phyloP scores from a whole-genome alignment of 139 green algal genomes.

The Volvox africanus region DNA sequence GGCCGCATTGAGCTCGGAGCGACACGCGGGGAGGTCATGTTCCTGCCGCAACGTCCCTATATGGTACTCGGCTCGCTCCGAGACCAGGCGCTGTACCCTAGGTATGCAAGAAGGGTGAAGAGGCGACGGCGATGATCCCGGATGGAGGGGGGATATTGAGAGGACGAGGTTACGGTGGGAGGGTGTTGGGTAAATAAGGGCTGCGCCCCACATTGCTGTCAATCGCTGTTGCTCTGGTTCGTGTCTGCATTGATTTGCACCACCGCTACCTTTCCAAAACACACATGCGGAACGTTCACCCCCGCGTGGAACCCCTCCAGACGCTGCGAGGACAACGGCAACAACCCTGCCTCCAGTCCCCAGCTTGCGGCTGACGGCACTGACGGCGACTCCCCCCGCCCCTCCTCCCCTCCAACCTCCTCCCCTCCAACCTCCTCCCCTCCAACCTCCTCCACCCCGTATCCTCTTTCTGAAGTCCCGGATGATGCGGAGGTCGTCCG shows the following conservation, averaged over 20 bases:
- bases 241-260: no score
- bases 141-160: no score
- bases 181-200: no score
- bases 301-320: background rate
- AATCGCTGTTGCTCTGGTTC: no score
- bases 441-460: background rate
- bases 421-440: background rate
- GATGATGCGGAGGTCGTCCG: conserved; percentile 76
- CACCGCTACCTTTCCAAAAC: no score
- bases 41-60: conserved; percentile 97
- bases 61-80: conserved; percentile 94
- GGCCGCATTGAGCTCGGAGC: conserved; percentile 68
- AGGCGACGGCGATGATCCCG: no score
- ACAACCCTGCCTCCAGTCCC: background rate
- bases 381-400: background rate
- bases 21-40: conserved; percentile 59
- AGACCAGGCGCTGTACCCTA: conserved; percentile 93
- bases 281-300: no score
- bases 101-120: conserved; percentile 39
- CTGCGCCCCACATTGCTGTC: no score
- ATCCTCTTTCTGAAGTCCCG: conserved; percentile 48
- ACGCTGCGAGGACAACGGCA: background rate
- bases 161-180: no score
- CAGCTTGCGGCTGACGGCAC: background rate
- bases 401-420: background rate